Evolutionary conservation across 2,329 filamentous ascomycete genomes (phyloP), one percentile per base, ranked within the genome.

Genomic region (Magnaporthiopsis incrustans): DNA sequence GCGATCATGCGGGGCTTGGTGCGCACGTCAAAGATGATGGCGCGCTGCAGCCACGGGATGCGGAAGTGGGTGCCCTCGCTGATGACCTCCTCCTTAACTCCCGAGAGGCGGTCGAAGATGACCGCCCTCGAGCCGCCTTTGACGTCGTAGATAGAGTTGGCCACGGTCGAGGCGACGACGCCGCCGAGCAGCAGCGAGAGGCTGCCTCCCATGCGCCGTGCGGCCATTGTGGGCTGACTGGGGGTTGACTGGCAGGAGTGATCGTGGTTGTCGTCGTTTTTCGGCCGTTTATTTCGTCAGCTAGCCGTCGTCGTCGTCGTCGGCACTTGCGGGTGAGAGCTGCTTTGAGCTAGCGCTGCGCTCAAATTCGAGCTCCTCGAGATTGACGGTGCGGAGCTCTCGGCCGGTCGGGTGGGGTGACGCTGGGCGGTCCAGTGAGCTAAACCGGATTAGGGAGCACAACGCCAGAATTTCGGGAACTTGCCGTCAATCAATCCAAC

Each of bases 21-120:
- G 68, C 95, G 89, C 69, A 99, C 95, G 81, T 99, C 95, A 77
- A 96, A 99, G 76, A 96, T 83, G 79, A 99, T 92, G 71, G 89
- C 91, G 78, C 88, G 89, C 79, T 99, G 95, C 75, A 99, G 80
- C 95, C 95, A 99, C 10, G 95, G 95, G 53, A 99, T 78, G 64
- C 99, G 81, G 77, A 99, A 97, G 77, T 99, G 95, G 64, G 95
- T 99, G 73, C 95, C 95, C 81, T 99, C 95, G 77, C 92, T 97
- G 72, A 95, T 82, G 65, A 99, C 95, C 61, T 85, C 80, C 70
- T 99, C 94, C 82, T 96, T 94, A 69, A 99, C 95, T 80, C 95
- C 95, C 62, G 87, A 85, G 70, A 98, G 70, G 68, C 95, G 85
- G 82, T 99, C 96, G 82, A 99, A 99, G 81, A 99, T 99, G 79